Conservation (phyloP, 768 basidiomycete species). For the Phaffia tasmanica region DNA sequence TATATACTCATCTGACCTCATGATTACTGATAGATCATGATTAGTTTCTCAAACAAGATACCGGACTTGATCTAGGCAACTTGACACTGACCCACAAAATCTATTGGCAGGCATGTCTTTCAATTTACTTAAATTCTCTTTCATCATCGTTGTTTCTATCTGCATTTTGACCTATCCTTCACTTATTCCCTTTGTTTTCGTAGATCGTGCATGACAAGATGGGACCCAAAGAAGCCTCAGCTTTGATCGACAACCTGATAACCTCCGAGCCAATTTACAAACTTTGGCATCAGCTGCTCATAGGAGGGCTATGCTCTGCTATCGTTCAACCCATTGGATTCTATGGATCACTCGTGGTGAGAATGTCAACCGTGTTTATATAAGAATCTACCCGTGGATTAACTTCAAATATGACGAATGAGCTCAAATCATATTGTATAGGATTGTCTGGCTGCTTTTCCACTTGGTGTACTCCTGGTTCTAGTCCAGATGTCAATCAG, state of each 20-base stretch:
- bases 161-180: background rate
- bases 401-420: no score
- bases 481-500: slow-evolving; percentile 59
- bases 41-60: slow-evolving; percentile 34
- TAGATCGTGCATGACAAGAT: slow-evolving; percentile 71
- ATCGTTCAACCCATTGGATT: slow-evolving; percentile 62
- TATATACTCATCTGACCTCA: background rate
- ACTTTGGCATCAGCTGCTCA: slow-evolving; percentile 51
- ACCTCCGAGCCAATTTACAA: slow-evolving; percentile 46
- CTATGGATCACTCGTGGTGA: slow-evolving; percentile 55
- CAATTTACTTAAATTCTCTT: no score
- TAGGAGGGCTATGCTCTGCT: slow-evolving; percentile 66
- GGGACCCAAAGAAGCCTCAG: slow-evolving; percentile 60
- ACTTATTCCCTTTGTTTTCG: background rate
- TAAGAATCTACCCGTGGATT: no score
- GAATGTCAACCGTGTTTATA: no score
- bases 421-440: no score
- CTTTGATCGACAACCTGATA: slow-evolving; percentile 62
- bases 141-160: no score
- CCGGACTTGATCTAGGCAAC: slow-evolving; percentile 62
- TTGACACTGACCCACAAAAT: slow-evolving; percentile 57
- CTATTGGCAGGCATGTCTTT: slow-evolving; percentile 53
- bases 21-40: background rate
- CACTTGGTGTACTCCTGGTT: slow-evolving; percentile 64
- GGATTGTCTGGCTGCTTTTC: slow-evolving; percentile 60